Evolutionary conservation across 2,329 filamentous ascomycete species (phyloP), one percentile per base, ranked within the genome.

Genomic region (Penicillium paneum): DNA sequence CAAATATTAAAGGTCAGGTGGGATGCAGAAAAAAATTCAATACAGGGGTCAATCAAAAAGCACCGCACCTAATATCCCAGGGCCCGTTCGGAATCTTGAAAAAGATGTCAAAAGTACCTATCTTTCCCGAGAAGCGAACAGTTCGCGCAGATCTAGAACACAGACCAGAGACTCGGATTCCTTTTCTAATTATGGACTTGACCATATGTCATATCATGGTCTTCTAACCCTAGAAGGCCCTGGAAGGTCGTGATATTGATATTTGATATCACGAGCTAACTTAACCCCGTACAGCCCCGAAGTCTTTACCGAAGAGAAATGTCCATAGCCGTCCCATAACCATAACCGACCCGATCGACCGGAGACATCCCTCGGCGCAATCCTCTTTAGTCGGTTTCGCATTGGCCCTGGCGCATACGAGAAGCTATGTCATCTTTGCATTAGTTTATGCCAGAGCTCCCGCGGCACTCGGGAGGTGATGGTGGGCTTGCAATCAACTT

Each of bases 361-460:
- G 28, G 13, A 3, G 15, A 44, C 19, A 44, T 50, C n/a, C 11
- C 31, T 52, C 15, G 17, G 40, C 8, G 32, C n/a, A 10, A 32
- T 45, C n/a, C 46, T 39, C 31, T 31, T 39, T 28, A 5, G 34
- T 50, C 13, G 46, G 17, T 17, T 29, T 47, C 50, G 61, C 62
- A 60, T 53, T 60, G 61, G 31, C 60, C 63, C 62, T 60, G 52
- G 15, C 58, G 62, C 63, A 63, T 60, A 34, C 11, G 6, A 49
- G 42, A 57, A 43, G 41, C 45, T 35, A 60, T 65, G 60, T 60
- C 56, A 61, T 62, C 43, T 57, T 47, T 54, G 53, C 55, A 57
- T 61, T 62, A 63, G 54, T 50, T 51, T 46, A 52, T 54, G 47
- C 47, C 44, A 56, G 43, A 57, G 57, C 55, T 62, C 48, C 52